These are phyloP conservation scores for Pleodorina starrii DNA, from an alignment of 139 green algal genomes.

Conservation along the genomic window DNA sequence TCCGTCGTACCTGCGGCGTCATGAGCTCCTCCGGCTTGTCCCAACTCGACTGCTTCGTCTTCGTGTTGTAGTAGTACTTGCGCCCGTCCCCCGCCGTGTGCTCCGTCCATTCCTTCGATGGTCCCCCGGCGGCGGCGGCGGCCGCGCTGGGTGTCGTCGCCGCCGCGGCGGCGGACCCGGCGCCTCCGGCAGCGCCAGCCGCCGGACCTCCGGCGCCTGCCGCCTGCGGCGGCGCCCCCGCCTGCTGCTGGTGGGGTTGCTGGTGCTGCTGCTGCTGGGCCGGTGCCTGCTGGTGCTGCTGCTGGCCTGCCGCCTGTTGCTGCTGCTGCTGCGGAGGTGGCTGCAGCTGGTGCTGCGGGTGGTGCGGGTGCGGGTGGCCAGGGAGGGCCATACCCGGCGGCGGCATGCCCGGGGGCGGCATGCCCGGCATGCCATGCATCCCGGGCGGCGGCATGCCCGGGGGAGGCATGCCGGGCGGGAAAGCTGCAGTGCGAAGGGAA, in stretches of 20 bases:
- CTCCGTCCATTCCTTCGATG: constrained; percentile 87
- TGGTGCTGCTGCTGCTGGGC: constrained; percentile 18
- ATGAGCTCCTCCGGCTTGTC: constrained; percentile 91
- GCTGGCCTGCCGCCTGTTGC: neutral
- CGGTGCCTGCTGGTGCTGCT: neutral
- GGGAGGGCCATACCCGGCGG: neutral
- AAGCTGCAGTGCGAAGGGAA: too few relatives aligned
- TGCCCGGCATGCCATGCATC: neutral
- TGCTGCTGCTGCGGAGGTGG: neutral
- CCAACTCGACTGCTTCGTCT: constrained; percentile 87
- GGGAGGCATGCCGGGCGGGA: constrained; percentile 21
- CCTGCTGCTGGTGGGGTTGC: neutral
- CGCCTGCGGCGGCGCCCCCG: neutral
- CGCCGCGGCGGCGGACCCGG: neutral
- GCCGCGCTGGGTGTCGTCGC: neutral
- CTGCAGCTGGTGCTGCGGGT: constrained; percentile 17
- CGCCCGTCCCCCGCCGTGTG: constrained; percentile 90
- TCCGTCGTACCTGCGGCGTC: constrained; percentile 51
- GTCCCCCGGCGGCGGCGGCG: neutral
- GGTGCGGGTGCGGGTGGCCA: neutral
- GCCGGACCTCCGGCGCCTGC: neutral
- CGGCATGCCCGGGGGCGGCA: neutral
- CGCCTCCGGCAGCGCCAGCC: too few relatives aligned
- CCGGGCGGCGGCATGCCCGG: neutral
- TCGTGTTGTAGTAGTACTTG: constrained; percentile 95